A percentile compares a stretch with the other conserved stretches of the same genome.
Conservation (phyloP, 495 filamentous ascomycete species). For the Penicillium taxi region DNA sequence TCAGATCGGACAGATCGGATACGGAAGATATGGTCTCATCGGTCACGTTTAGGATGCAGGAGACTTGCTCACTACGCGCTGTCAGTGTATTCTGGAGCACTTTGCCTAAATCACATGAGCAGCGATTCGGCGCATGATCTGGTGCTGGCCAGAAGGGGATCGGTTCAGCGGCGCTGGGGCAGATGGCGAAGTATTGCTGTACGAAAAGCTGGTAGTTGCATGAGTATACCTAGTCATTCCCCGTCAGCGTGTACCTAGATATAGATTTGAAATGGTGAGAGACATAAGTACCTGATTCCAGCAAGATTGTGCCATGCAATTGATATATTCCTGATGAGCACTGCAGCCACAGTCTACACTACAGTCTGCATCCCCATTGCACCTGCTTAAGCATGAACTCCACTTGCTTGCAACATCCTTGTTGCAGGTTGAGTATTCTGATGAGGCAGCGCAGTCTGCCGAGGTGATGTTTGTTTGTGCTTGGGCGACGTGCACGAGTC, state of each 20-base stretch:
- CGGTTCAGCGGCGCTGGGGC: constrained; percentile 18
- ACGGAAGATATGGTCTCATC: constrained; percentile 5
- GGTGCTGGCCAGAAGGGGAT: constrained; percentile 31
- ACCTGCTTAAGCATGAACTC: constrained; percentile 16
- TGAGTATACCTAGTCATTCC: constrained; percentile 25
- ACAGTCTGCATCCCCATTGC: constrained; percentile 19
- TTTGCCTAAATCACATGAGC: constrained; percentile 26
- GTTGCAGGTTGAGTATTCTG: constrained; percentile 17
- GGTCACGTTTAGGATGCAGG: constrained; percentile 18
- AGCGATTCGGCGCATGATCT: constrained; percentile 23
- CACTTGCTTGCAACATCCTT: constrained; percentile 17
- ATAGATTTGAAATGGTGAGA: neutral
- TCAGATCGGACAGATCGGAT: constrained; percentile 7
- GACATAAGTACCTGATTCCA: constrained; percentile 22
- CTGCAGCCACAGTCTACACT: constrained; percentile 21
- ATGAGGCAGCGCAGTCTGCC: constrained; percentile 12
- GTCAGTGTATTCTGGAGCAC: constrained; percentile 16
- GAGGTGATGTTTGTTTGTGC: constrained; percentile 24
- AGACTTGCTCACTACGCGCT: constrained; percentile 17
- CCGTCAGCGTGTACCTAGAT: neutral
- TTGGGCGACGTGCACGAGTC: constrained; percentile 10
- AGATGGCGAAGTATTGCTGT: constrained; percentile 25
- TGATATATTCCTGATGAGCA: constrained; percentile 25
- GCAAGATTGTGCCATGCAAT: constrained; percentile 25
- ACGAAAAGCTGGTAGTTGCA: constrained; percentile 31